These are phyloP conservation scores for Scedosporium dehoogii DNA, from an alignment of 2,329 filamentous ascomycete genomes.

Conservation along the genomic window DNA sequence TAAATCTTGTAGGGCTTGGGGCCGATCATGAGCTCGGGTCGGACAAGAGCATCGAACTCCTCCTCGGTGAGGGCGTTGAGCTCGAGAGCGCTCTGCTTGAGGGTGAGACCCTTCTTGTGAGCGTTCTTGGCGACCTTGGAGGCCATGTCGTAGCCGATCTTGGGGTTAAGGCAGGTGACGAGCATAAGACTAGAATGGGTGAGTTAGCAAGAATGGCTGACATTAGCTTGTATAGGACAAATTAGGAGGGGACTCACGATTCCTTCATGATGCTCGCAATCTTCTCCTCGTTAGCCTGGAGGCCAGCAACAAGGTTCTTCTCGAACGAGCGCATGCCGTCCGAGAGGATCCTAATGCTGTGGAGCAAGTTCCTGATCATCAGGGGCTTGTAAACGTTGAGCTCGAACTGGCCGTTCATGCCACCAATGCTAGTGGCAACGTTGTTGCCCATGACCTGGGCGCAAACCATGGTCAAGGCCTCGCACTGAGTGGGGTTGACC, in stretches of 20 bases:
- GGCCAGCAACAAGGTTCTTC: conserved; percentile 79
- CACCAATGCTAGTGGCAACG: conserved; percentile 82
- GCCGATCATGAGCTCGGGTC: conserved; percentile 89
- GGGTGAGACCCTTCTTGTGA: conserved; percentile 92
- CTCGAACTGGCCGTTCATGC: conserved; percentile 97
- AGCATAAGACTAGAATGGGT: conserved; percentile 70
- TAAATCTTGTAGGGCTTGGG: conserved; percentile 55
- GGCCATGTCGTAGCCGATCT: conserved; percentile 96
- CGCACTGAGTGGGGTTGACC: conserved; percentile 98
- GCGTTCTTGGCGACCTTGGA: conserved; percentile 97
- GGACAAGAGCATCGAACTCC: conserved; percentile 84
- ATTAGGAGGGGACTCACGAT: conserved; percentile 50
- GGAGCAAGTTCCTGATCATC: conserved; percentile 87
- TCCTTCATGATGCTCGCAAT: conserved; percentile 87
- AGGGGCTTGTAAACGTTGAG: conserved; percentile 98
- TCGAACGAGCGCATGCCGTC: conserved; percentile 95
- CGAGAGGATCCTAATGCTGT: conserved; percentile 77
- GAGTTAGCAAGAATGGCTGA: background rate
- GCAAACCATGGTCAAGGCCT: conserved; percentile 96
- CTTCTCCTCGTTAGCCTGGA: conserved; percentile 88
- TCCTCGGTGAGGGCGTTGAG: conserved; percentile 78
- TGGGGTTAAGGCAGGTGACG: conserved; percentile 93
- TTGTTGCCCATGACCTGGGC: conserved; percentile 98
- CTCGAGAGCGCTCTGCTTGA: conserved; percentile 92
- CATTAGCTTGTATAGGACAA: background rate